These are phyloP conservation scores for Talaromyces sp. DNA, from an alignment of 2,329 filamentous ascomycete genomes.

Conservation along the genomic window DNA sequence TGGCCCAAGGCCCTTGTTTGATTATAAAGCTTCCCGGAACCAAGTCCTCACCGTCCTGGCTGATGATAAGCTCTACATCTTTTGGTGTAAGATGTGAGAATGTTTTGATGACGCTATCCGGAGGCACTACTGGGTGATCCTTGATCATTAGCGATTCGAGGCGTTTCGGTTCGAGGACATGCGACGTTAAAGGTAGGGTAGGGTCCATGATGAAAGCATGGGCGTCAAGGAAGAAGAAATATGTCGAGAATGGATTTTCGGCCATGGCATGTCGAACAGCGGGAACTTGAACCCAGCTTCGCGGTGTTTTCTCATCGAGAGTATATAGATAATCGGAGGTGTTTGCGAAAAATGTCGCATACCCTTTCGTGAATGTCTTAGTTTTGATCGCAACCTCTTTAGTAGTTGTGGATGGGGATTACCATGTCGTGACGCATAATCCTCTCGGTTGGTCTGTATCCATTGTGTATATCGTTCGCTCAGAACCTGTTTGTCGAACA, in stretches of 20 bases:
- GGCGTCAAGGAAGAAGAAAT: conserved; percentile 83
- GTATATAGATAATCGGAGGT: conserved; percentile 64
- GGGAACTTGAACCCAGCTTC: conserved; percentile 65
- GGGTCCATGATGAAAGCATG: conserved; percentile 88
- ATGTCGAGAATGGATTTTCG: conserved; percentile 69
- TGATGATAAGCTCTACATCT: conserved; percentile 75
- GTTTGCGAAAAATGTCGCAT: conserved; percentile 77
- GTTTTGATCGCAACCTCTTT: background rate
- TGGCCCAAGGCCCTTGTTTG: conserved; percentile 81
- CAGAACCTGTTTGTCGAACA: conserved; percentile 66
- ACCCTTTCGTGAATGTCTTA: conserved; percentile 55
- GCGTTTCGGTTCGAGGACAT: conserved; percentile 63
- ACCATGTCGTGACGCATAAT: conserved; percentile 87
- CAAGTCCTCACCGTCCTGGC: conserved; percentile 79
- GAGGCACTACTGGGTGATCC: conserved; percentile 82
- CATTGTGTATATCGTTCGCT: conserved; percentile 66
- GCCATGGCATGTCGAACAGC: conserved; percentile 86
- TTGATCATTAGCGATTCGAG: conserved; percentile 79
- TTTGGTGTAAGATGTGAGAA: conserved; percentile 75
- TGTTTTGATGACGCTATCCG: conserved; percentile 95
- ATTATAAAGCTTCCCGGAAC: conserved; percentile 74
- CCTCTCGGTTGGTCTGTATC: conserved; percentile 75
- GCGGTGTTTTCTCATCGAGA: conserved; percentile 38
- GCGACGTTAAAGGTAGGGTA: conserved; percentile 62
- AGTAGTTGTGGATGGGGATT: conserved; percentile 30